Base-by-base conservation (phyloP, 2,329 filamentous ascomycete species). In the Pestalotiopsis sp. region DNA sequence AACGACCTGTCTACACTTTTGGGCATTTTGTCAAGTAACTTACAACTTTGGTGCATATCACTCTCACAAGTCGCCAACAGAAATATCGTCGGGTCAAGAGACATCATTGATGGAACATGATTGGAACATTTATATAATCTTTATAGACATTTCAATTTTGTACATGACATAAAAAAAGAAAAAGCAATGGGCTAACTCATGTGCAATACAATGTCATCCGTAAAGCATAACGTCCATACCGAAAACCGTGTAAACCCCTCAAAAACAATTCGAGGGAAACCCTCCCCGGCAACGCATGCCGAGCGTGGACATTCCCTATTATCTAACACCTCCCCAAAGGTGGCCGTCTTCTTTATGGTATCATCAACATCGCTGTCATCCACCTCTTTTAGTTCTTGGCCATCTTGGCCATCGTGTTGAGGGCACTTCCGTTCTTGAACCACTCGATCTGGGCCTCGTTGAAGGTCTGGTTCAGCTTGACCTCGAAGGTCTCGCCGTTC, bases 371-470 rank as follows among this genome's bases (percentile, higher is more conserved):
- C 64, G 27, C 57, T 58, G 20, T 39, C n/a, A 39, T 27, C 45
- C 45, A 52, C 45, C 49, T 59, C 59, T 23, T 41, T 68, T 68
- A 74, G 70, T 81, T 76, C 73, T 75, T 76, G 63, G 77, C 60
- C 58, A 75, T 69, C 90, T 96, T 97, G 75, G 95, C 95, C 95
- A 99, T 99, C 76, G 95, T 98, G 91, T 99, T 99, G 74, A 99
- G 88, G 67, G 96, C 96, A 79, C 92, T 95, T 74, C 96, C 96
- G 82, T 98, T 97, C 89, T 94, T 95, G 90, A 99, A 99, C 96
- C 96, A 99, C 86, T 98, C 92, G 72, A 99, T 92, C 87, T 99
- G 96, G 76, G 93, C 90, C 81, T 94, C 94, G 88, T 99, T 99
- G 91, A 97, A 99, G 73, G 96, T 99, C 87, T 99, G 96, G 74